These are phyloP conservation scores for Globisporangium radiosum DNA, from an alignment of 352 stramenopile species.

Conservation along the genomic window DNA sequence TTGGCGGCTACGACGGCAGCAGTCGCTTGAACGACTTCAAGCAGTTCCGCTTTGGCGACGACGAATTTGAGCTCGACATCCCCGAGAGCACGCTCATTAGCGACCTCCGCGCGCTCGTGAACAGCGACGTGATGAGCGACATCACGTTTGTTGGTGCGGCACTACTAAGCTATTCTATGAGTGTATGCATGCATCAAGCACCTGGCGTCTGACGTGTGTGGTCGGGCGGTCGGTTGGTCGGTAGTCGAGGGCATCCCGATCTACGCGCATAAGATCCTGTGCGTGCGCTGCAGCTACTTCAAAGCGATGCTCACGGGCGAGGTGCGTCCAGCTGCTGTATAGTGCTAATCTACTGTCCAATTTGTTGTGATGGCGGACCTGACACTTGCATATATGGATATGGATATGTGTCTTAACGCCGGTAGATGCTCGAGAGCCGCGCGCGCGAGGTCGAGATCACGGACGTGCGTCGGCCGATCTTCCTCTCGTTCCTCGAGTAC, in stretches of 20 bases:
- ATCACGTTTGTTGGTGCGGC: constrained; percentile 79
- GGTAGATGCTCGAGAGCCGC: constrained; percentile 86
- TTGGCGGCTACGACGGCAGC: constrained; percentile 94
- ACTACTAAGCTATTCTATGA: neutral
- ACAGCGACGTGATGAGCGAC: constrained; percentile 85
- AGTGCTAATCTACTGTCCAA: too few relatives aligned
- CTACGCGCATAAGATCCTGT: constrained; percentile 90
- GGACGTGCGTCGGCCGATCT: constrained; percentile 88
- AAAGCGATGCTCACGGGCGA: constrained; percentile 85
- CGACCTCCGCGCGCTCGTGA: constrained; percentile 70
- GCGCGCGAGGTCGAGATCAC: constrained; percentile 89
- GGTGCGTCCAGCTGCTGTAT: constrained; percentile 11
- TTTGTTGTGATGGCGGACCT: neutral
- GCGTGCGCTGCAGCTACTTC: constrained; percentile 94
- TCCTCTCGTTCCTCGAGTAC: constrained; percentile 94
- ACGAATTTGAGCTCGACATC: constrained; percentile 79
- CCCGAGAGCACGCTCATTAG: constrained; percentile 75
- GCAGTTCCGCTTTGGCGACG: constrained; percentile 82
- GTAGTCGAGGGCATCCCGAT: constrained; percentile 83
- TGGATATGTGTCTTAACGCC: neutral
- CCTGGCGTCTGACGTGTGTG: too few relatives aligned
- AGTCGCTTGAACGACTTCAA: constrained; percentile 95
- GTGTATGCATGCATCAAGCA: neutral
- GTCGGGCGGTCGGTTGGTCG: neutral
- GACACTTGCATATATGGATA: too few relatives aligned